Base-by-base conservation (phyloP, 2,329 filamentous ascomycete species). In the Claviceps sp. region DNA sequence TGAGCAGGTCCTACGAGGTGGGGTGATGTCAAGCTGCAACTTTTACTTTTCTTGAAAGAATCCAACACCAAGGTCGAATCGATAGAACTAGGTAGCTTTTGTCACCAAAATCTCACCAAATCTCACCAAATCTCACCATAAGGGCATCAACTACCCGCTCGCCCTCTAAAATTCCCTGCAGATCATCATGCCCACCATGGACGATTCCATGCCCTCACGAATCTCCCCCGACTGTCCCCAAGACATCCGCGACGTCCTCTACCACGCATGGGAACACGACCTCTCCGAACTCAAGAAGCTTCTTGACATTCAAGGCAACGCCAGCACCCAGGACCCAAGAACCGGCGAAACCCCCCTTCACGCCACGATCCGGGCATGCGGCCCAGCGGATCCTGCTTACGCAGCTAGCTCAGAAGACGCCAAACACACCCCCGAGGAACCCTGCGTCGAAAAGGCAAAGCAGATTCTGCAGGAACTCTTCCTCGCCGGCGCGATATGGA, bases 401-500 rank as follows among this genome's bases (percentile, higher is more conserved):
- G 58, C 61, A 9, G 54, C 57, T 14, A 57, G 56, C 5, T 58
- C 62, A 3, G 65, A 66, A 2, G 65, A 66, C 3, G 64, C 64
- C 9, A 68, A 70, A 5, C 58, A 62, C 2, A 65, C 66, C 2
- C 64, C 64, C 9, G 68, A 70, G 23, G 67, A 70, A 26, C 59
- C 68, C 50, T 64, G 67, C 26, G 66, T 85, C 36, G 77, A 82
- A 46, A 77, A 78, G 40, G 86, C 82, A 2, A 76, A 77, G 51
- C 79, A 82, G 50, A 83, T 84, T 0, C 72, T 96, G 4, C 78
- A 79, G 58, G 79, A 93, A 62, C 75, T 97, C 7, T 81, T 97
- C 54, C 78, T 90, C 61, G 85, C 86, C 59, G 93, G 93, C 36
- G 93, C 88, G 11, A 96, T 97, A 59, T 98, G 93, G 93, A 98